phyloP scores from a whole-genome alignment of 495 filamentous ascomycete species.

The Penicillium coffeae region DNA sequence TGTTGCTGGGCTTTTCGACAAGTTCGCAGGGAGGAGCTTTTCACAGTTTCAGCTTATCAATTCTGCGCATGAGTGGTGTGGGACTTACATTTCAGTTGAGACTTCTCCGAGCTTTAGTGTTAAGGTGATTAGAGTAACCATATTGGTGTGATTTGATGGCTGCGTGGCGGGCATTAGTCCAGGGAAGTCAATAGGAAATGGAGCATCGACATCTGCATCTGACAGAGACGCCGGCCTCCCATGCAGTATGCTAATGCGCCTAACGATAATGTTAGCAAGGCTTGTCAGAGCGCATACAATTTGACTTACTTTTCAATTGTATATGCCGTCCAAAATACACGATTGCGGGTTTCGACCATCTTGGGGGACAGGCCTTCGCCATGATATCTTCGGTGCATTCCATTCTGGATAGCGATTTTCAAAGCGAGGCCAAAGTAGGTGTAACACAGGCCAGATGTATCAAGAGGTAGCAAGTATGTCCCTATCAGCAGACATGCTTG shows the following conservation, averaged over 20 bases:
- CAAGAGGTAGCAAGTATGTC: conserved; percentile 46
- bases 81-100: conserved; percentile 41
- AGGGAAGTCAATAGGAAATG: conserved; percentile 43
- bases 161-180: conserved; percentile 33
- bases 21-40: conserved; percentile 30
- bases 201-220: conserved; percentile 44
- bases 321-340: conserved; percentile 51
- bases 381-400: conserved; percentile 50
- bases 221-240: conserved; percentile 44
- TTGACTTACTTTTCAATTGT: conserved; percentile 45
- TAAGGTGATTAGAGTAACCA: conserved; percentile 43
- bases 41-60: conserved; percentile 4
- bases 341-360: conserved; percentile 45
- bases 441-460: conserved; percentile 49
- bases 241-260: conserved; percentile 44
- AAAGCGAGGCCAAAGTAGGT: conserved; percentile 49
- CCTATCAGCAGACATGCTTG: conserved; percentile 50
- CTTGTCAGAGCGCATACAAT: neutral
- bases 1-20: conserved; percentile 40
- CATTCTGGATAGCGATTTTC: conserved; percentile 51
- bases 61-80: neutral
- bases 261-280: conserved; percentile 13
- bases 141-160: conserved; percentile 43
- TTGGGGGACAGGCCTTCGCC: conserved; percentile 40
- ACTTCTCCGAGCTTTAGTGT: conserved; percentile 44